Percentiles rank a stretch among this genome's conserved stretches.
Evolutionary conservation across 2,329 filamentous ascomycete genomes (phyloP).

Genomic region (Aspergillus spinulosporus): DNA sequence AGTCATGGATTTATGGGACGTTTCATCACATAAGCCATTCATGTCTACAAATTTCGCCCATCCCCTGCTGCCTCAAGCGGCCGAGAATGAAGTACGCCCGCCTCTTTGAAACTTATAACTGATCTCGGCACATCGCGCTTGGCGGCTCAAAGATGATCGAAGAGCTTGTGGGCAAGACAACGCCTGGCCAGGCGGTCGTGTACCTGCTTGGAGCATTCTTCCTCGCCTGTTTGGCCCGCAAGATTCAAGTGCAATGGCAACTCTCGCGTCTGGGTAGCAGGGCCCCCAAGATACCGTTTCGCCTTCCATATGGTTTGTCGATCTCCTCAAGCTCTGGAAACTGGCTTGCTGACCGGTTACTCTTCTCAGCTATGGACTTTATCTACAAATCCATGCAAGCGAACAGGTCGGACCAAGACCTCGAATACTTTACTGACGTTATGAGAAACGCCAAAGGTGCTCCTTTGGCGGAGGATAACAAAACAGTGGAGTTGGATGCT

Average conservation of each 20-base stretch:
- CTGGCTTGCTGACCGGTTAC: background rate
- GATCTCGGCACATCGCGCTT: background rate
- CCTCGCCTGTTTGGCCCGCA: constrained; percentile 38
- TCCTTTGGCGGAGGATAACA: constrained; percentile 25
- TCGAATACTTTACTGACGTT: constrained; percentile 61
- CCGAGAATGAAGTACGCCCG: background rate
- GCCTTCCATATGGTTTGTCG: constrained; percentile 39
- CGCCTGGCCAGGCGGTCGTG: constrained; percentile 43
- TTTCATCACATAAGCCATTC: background rate
- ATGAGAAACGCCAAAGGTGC: constrained; percentile 46
- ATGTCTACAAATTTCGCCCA: background rate
- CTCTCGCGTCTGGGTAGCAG: constrained; percentile 37
- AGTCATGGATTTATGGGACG: background rate
- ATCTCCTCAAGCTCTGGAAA: background rate
- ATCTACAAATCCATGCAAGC: constrained; percentile 58
- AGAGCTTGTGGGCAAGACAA: constrained; percentile 47
- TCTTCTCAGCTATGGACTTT: constrained; percentile 61
- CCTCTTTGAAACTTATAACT: background rate
- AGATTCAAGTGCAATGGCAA: constrained; percentile 30
- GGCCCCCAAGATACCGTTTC: constrained; percentile 36
- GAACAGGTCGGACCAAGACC: constrained; percentile 56
- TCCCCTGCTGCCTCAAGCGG: background rate
- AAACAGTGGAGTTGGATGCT: constrained; percentile 33
- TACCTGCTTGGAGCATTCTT: constrained; percentile 42
- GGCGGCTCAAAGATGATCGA: constrained; percentile 53